Evolutionary conservation across 2,329 filamentous ascomycete genomes (phyloP).

Genomic region (Pseudocercospora fuligena): DNA sequence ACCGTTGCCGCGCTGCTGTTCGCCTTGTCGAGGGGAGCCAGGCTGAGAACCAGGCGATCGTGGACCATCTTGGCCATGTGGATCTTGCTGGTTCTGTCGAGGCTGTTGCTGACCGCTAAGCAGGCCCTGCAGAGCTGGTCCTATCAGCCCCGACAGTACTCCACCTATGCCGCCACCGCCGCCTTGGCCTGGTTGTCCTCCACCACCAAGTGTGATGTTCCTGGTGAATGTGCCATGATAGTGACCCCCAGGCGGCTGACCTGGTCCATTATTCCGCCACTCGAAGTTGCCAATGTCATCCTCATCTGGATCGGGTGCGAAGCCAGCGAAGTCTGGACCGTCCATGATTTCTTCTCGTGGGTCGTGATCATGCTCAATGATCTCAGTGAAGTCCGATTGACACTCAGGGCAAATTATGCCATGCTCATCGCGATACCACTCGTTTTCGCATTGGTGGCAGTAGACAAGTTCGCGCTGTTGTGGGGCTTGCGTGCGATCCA

Average conservation of each 20-base stretch:
- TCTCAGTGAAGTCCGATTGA: slow-evolving; percentile 77
- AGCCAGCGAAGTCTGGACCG: slow-evolving; percentile 1
- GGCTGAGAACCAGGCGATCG: slow-evolving; percentile 18
- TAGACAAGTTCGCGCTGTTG: slow-evolving; percentile 72
- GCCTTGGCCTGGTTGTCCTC: slow-evolving; percentile 22
- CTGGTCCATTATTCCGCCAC: slow-evolving; percentile 39
- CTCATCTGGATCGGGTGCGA: slow-evolving; percentile 55
- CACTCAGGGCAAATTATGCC: slow-evolving; percentile 79
- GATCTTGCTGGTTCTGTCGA: slow-evolving; percentile 22
- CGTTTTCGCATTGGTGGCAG: slow-evolving; percentile 79
- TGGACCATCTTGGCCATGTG: slow-evolving; percentile 23
- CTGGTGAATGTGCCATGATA: slow-evolving; percentile 45
- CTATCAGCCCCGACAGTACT: slow-evolving; percentile 43
- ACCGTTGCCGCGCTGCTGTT: slow-evolving; percentile 18
- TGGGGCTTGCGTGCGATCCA: slow-evolving; percentile 25
- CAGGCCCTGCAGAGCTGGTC: slow-evolving; percentile 29
- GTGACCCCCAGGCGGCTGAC: slow-evolving; percentile 36
- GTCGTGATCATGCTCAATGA: slow-evolving; percentile 66
- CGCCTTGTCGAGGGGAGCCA: slow-evolving; percentile 20
- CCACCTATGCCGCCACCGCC: slow-evolving; percentile 43
- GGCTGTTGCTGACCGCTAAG: slow-evolving; percentile 26
- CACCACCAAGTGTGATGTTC: slow-evolving; percentile 40
- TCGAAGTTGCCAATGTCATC: slow-evolving; percentile 44
- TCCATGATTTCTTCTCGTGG: slow-evolving; percentile 55
- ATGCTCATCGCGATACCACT: slow-evolving; percentile 78